These are phyloP conservation scores for Cyclostephanos invisitatus DNA, from an alignment of 108 stramenopile genomes.

Conservation along the genomic window DNA sequence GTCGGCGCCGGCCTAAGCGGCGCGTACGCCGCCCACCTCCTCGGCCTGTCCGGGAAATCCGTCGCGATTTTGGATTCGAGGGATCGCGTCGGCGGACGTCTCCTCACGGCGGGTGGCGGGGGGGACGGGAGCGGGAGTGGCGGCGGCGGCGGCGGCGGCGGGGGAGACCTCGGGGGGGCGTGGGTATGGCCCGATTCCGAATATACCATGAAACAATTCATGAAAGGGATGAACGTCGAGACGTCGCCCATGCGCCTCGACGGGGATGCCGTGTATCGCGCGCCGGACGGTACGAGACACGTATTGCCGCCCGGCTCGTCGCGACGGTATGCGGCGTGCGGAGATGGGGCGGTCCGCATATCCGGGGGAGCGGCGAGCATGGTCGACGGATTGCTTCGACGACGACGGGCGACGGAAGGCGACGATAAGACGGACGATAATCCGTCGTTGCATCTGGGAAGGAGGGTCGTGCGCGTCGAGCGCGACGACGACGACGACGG, in stretches of 20 bases:
- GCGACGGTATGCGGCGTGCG: constrained; percentile 16
- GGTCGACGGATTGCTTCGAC: constrained; percentile 3
- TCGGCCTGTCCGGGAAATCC: neutral
- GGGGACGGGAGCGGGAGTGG: no score
- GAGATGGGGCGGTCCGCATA: constrained; percentile 13
- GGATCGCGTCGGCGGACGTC: constrained; percentile 21
- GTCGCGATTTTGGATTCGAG: constrained; percentile 16
- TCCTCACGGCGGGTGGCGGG: constrained; percentile 19
- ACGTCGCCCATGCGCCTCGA: constrained; percentile 13
- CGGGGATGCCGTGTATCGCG: constrained; percentile 8
- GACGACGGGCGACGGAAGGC: no score
- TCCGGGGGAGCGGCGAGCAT: constrained; percentile 11
- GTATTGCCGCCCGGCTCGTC: constrained; percentile 2
- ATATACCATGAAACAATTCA: constrained; percentile 4
- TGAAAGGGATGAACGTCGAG: neutral
- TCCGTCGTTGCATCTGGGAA: constrained; percentile 14
- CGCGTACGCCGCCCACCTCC: constrained; percentile 7
- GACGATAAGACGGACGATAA: no score
- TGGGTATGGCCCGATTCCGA: constrained; percentile 27
- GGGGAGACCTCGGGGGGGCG: constrained; percentile 14
- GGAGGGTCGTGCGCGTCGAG: constrained; percentile 19
- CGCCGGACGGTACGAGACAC: constrained; percentile 3
- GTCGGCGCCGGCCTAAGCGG: constrained; percentile 30
- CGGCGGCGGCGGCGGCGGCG: no score
- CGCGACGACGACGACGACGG: neutral